Percentiles rank a stretch among this genome's conserved stretches.
phyloP scores from a whole-genome alignment of 2,329 filamentous ascomycete genomes.

The Diaporthe vaccinii region DNA sequence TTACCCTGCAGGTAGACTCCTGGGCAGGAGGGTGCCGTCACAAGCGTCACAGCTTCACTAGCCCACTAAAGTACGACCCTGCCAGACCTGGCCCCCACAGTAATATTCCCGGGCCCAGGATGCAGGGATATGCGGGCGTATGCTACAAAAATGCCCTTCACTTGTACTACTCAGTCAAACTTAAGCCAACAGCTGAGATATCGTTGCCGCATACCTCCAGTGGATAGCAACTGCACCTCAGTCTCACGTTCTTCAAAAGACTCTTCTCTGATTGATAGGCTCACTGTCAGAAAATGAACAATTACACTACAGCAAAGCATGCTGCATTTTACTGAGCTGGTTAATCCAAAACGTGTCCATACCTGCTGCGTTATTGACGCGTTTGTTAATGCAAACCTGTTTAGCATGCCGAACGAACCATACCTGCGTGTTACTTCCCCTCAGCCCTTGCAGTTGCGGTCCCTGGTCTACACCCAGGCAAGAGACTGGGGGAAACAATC shows the following conservation, averaged over 20 bases:
- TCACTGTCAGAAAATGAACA: background rate
- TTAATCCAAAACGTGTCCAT: background rate
- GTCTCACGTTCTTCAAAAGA: background rate
- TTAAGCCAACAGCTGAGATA: background rate
- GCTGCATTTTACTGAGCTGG: background rate
- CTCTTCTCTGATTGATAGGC: background rate
- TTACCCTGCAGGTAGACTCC: constrained; percentile 2
- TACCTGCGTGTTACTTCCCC: background rate
- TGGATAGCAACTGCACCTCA: background rate
- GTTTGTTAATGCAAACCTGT: background rate
- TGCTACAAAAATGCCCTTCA: background rate
- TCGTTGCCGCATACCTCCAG: background rate
- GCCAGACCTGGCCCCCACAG: background rate
- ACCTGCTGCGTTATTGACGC: background rate
- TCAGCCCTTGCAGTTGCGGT: background rate
- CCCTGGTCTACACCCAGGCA: background rate
- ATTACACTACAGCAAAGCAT: background rate
- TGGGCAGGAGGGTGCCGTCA: constrained; percentile 1
- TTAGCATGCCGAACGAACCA: background rate
- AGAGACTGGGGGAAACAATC: background rate
- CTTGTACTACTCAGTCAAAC: background rate
- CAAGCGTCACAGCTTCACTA: constrained; percentile 28
- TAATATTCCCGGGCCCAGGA: background rate
- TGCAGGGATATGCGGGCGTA: background rate
- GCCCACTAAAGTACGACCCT: constrained; percentile 28